Percentiles rank a stretch among this genome's conserved stretches.
phyloP scores from a whole-genome alignment of 768 basidiomycete genomes.

The Suillus sp. region DNA sequence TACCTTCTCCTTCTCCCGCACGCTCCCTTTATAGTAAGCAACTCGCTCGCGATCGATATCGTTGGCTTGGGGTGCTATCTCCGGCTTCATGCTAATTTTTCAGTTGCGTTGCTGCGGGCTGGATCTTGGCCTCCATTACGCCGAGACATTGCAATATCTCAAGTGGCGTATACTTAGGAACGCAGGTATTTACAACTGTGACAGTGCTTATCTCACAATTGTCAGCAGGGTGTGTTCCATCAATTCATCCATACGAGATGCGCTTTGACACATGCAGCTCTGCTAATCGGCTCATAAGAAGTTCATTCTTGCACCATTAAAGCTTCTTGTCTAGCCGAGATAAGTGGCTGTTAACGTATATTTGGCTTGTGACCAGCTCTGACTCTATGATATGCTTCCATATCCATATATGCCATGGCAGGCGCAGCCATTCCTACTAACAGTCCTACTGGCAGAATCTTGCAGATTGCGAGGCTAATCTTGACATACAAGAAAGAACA shows the following conservation, averaged over 20 bases:
- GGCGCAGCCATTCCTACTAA: not conserved
- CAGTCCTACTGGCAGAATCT: conserved; percentile 14
- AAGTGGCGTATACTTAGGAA: conserved; percentile 2
- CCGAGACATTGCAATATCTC: not conserved
- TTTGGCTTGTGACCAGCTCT: not conserved
- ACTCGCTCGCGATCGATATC: conserved; percentile 1
- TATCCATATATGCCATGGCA: not conserved
- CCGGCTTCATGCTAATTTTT: conserved; percentile 1
- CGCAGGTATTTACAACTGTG: not conserved
- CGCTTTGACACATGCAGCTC: not conserved
- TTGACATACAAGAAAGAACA: conserved; percentile 19
- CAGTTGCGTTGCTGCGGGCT: not conserved
- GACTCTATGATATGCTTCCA: not conserved
- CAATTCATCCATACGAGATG: not conserved
- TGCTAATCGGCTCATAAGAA: conserved; percentile 6
- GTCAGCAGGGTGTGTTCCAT: conserved; percentile 1
- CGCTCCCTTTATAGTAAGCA: conserved; percentile 16
- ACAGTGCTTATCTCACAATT: conserved; percentile 7
- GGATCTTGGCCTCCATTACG: conserved; percentile 4
- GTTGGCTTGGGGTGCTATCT: conserved; percentile 18
- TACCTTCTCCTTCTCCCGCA: conserved; percentile 14
- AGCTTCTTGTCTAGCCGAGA: conserved; percentile 7
- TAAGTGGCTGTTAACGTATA: not conserved
- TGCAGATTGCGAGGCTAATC: conserved; percentile 27
- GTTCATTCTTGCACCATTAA: not conserved